Base-by-base conservation (phyloP, 78 protist species). In the Goniomonas avonlea region DNA sequence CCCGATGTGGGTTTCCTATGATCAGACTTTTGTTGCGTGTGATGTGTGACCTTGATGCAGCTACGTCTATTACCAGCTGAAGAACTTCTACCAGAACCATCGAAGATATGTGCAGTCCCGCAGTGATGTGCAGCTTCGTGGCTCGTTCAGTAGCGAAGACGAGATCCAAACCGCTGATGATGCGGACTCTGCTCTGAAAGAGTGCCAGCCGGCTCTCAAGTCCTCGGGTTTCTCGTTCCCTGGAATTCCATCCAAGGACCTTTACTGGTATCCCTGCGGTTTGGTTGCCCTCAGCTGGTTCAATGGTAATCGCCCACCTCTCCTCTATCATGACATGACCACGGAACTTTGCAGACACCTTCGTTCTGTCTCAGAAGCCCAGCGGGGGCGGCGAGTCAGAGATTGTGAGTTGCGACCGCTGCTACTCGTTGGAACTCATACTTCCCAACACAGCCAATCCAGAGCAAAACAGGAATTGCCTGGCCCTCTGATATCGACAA, bases 241-340 rank as follows among this genome's bases (percentile, higher is more conserved):
- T 60, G 38, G 27, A 13, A 60, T 60, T 8, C n/a, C n/a, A n/a
- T n/a, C n/a, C n/a, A n/a, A n/a, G n/a, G n/a, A 73, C 31, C 17
- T 68, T 5, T 68, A 41, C 56, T 41, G 38, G 75, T 68, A 75
- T 38, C 98, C 98, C 31, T 95, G 98, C 73, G 98, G 98, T 37
- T 77, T 92, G 38, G 76, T 91, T 31, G 95, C 96, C 20, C 81
- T 78, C 79, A 35, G 77, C 47, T 32, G 71, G 76, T 94, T 94
- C 85, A 94, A 92, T 83, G 97, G 92, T 88, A 0, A 45, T 41
- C 73, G n/a, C 15, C 47, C 5, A 8, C 25, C 45, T 70, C 35
- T 56, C 2, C 63, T 18, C 63, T 56, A n/a, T n/a, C n/a, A n/a
- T n/a, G n/a, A n/a, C n/a, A n/a, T n/a, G n/a, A n/a, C n/a, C n/a